These are phyloP conservation scores for Alternaria viburni DNA, from an alignment of 2,329 filamentous ascomycete genomes.

Conservation along the genomic window DNA sequence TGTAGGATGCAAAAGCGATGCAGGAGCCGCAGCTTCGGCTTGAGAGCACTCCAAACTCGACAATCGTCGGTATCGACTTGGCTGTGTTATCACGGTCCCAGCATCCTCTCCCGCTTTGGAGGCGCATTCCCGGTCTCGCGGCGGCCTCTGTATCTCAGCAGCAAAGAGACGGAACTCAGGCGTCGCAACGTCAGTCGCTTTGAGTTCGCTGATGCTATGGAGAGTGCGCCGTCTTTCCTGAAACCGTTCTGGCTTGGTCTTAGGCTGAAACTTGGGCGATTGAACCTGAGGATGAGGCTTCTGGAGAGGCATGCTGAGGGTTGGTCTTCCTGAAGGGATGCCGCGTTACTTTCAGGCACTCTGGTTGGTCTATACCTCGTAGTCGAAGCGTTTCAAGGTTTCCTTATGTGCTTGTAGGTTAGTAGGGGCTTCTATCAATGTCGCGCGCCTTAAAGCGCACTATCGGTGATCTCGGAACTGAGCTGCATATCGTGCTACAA, in stretches of 20 bases:
- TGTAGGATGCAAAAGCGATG: conserved; percentile 6
- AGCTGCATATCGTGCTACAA: conserved; percentile 28
- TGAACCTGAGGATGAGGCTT: conserved; percentile 18
- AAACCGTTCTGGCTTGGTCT: conserved; percentile 7
- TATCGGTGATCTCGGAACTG: conserved; percentile 18
- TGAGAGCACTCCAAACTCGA: background rate
- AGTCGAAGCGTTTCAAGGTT: fast-evolving
- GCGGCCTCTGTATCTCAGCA: conserved; percentile 6
- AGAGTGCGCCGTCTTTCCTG: conserved; percentile 35
- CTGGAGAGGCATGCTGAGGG: conserved; percentile 26
- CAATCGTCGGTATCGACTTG: conserved; percentile 24
- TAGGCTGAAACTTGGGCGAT: conserved; percentile 1
- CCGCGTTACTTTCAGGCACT: background rate
- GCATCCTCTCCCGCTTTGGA: background rate
- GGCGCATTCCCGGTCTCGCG: background rate
- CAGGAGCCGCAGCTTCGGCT: background rate
- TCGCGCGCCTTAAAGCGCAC: conserved; percentile 14
- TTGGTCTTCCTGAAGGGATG: background rate
- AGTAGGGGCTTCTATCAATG: background rate
- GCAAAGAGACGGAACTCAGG: conserved; percentile 17
- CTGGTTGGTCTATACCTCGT: fast-evolving
- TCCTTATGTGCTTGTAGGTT: background rate
- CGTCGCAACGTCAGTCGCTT: conserved; percentile 16
- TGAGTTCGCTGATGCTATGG: conserved; percentile 39
- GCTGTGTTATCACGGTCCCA: conserved; percentile 15